A percentile compares a stretch with the other conserved stretches of the same genome.
These are phyloP conservation scores for Cladosporium austrohemisphaericum DNA, from an alignment of 2,329 filamentous ascomycete genomes.

Conservation along the genomic window DNA sequence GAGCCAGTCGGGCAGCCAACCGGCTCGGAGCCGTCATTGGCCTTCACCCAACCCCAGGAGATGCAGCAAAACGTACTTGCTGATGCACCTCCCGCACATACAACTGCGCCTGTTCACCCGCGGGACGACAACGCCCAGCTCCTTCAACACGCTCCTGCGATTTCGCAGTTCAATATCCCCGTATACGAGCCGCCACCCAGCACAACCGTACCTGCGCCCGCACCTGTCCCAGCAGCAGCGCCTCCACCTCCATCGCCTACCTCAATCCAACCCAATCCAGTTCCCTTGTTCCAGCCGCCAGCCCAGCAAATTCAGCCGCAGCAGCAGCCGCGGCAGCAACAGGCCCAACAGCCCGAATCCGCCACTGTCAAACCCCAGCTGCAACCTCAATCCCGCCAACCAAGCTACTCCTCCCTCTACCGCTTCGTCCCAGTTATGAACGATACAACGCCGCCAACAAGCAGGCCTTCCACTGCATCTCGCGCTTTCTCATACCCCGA, in stretches of 20 bases:
- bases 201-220: neutral
- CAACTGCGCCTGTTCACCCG: neutral
- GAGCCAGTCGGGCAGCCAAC: too few species aligned
- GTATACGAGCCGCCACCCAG: neutral
- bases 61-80: neutral
- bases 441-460: conserved; percentile 3
- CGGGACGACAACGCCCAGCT: neutral
- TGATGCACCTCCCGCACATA: neutral
- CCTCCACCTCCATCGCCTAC: neutral
- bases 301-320: too few species aligned
- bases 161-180: neutral
- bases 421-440: conserved; percentile 16
- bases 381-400: conserved; percentile 13
- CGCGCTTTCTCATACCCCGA: neutral
- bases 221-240: neutral
- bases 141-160: neutral
- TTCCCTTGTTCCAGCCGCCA: too few species aligned
- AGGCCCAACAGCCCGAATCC: neutral
- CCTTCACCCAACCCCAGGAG: too few species aligned
- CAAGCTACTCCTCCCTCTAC: conserved; percentile 10
- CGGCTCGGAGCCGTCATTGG: too few species aligned
- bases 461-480: neutral
- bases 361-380: neutral
- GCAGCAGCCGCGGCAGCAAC: too few species aligned
- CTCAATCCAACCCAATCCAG: too few species aligned